A percentile compares a stretch with the other conserved stretches of the same genome.
phyloP scores from a whole-genome alignment of 129 eudicot genomes.

The Helianthus tuberosus region DNA sequence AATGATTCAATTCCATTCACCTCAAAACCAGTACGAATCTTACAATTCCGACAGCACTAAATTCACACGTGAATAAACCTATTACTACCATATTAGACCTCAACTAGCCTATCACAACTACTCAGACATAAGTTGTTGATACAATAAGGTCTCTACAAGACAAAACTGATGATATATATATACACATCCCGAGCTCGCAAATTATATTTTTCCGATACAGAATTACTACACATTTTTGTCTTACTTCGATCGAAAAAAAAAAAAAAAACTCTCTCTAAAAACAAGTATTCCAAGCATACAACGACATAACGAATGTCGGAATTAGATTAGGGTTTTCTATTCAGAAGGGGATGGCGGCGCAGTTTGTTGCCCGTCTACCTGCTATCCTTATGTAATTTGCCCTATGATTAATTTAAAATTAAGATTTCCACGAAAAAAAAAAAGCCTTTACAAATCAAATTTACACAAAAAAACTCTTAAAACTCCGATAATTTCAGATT shows the following conservation, averaged over 20 bases:
- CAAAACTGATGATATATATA: background rate
- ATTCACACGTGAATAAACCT: background rate
- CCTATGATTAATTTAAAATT: too few species aligned
- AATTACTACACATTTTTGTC: background rate
- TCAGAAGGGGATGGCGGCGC: too few species aligned
- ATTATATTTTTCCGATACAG: background rate
- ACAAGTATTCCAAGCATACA: constrained; percentile 8
- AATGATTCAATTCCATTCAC: background rate
- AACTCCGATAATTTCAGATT: background rate
- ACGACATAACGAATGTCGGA: background rate
- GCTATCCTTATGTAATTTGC: too few species aligned
- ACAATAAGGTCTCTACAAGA: background rate
- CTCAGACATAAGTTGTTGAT: background rate
- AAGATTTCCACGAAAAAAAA: too few species aligned
- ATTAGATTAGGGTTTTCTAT: too few species aligned
- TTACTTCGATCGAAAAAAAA: background rate
- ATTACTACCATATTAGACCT: constrained; percentile 8
- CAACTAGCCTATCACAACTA: constrained; percentile 5
- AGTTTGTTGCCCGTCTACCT: too few species aligned
- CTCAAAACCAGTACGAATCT: background rate
- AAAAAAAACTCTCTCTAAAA: background rate
- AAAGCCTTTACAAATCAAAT: background rate
- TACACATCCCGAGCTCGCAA: background rate
- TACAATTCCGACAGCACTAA: background rate
- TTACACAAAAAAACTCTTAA: background rate